A percentile compares a stretch with the other conserved stretches of the same genome.
Evolutionary conservation across 1,284 basidiomycete species (phyloP).

Genomic region (Pholiota adiposa): DNA sequence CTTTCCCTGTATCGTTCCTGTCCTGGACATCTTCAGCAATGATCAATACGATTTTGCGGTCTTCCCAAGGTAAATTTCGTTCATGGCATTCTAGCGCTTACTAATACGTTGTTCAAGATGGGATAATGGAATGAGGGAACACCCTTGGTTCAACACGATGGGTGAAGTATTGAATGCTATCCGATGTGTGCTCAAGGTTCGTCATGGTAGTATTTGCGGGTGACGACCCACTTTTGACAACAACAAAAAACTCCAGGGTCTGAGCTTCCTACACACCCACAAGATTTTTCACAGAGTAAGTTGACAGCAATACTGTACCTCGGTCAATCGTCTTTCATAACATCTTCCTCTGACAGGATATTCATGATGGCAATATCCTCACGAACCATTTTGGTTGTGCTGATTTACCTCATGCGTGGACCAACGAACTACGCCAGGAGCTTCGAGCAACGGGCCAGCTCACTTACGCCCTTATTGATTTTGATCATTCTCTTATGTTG

Average conservation of each 20-base stretch:
- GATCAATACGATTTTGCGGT: constrained; percentile 22
- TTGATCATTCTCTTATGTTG: constrained; percentile 23
- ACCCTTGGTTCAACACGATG: not conserved
- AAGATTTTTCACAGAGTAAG: constrained; percentile 26
- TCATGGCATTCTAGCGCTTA: not conserved
- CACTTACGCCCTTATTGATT: constrained; percentile 23
- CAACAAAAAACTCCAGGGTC: constrained; percentile 18
- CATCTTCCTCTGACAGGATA: constrained; percentile 13
- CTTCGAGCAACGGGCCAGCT: constrained; percentile 11
- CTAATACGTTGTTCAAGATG: constrained; percentile 7
- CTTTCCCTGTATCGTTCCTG: constrained; percentile 17
- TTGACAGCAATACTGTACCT: not conserved
- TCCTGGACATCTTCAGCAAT: constrained; percentile 21
- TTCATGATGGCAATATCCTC: constrained; percentile 18
- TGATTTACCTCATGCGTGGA: not conserved
- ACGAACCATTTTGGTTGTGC: constrained; percentile 20
- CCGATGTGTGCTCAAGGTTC: not conserved
- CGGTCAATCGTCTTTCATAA: not conserved
- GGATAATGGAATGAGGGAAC: not conserved
- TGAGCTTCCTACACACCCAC: constrained; percentile 22
- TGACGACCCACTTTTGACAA: not conserved
- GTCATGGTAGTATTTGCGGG: not conserved
- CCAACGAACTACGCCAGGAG: not conserved
- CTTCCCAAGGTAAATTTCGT: constrained; percentile 23
- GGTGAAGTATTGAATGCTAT: not conserved